Base-by-base conservation (phyloP, 805 yeast species). In the Brettanomyces naardenensis region DNA sequence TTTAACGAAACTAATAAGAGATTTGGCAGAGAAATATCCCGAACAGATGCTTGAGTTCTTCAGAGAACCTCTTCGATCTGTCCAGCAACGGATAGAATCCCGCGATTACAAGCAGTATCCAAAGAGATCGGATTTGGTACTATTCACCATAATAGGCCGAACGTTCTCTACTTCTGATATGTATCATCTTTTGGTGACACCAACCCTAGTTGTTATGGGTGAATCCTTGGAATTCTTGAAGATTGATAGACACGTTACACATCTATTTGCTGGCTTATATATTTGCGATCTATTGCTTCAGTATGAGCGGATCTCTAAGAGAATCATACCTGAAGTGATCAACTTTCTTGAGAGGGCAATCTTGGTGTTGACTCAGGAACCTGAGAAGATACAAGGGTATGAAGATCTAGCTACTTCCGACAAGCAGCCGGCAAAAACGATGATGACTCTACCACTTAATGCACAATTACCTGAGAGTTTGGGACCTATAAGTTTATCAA, bases 101-200 rank as follows among this genome's bases (percentile, higher is more conserved):
- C 42, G 61, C 35, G 50, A 52, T 11, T 32, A 14, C 19, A 20
- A 36, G 3, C 15, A 29, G 11, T 67, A 64, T 42, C 68, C 71
- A 22, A 59, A 55, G 31, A 48, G 61, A 13, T 62, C 73, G 1
- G 95, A 88, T 53, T 59, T 87, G 41, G 59, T 85, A 5, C 73
- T 82, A 42, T 84, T 80, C 51, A 67, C 78, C 0, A 49, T 87
- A 4, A 68, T 89, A 40, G 97, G 97, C 5, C 66, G 71, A 38
- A 55, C 88, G 4, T 92, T 83, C 54, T 89, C 98, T 0, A 87
- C 97, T 1, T 92, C 98, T 0, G 99, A 92, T 65, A 89, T 87
- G 54, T 90, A 84, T 61, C 98, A 92, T 65, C 68, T 88, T 42
- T 82, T 92, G 9, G 89, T 80, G 4, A 89, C 96, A 0, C 95